A percentile compares a stretch with the other conserved stretches of the same genome.
Evolutionary conservation across 192 early-diverging fungal species (phyloP).

Genomic region (Mortierella antarctica): DNA sequence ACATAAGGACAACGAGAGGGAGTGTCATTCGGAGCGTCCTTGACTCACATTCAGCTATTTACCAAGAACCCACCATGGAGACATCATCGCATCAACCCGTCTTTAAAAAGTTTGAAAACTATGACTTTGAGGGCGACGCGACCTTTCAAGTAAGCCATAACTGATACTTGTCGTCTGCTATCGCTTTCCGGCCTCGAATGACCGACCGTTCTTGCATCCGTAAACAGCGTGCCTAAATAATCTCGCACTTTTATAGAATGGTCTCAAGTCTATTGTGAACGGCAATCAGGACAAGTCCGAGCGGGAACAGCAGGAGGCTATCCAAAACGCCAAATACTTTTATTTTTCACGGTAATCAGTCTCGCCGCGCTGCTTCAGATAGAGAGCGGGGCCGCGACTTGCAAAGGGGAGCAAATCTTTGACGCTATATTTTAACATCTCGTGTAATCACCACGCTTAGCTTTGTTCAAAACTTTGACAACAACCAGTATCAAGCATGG

Average conservation of each 20-base stretch:
- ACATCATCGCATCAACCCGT: constrained; percentile 13
- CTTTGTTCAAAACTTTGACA: constrained; percentile 39
- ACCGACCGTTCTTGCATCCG: neutral
- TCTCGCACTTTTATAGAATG: constrained; percentile 1
- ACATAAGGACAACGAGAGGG: neutral
- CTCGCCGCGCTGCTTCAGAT: neutral
- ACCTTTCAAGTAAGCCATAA: constrained; percentile 39
- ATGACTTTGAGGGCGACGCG: constrained; percentile 37
- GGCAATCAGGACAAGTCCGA: constrained; percentile 23
- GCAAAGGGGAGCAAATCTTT: neutral
- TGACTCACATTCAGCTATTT: neutral
- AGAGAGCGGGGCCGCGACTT: neutral
- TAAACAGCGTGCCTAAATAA: neutral
- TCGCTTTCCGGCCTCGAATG: neutral
- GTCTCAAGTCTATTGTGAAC: constrained; percentile 33
- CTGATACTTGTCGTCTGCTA: neutral
- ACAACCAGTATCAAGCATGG: constrained; percentile 34
- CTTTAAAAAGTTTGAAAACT: constrained; percentile 30
- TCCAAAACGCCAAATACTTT: constrained; percentile 37
- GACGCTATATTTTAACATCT: neutral
- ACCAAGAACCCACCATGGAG: constrained; percentile 2
- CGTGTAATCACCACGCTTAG: constrained; percentile 1
- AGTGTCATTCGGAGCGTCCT: neutral
- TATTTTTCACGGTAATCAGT: constrained; percentile 34
- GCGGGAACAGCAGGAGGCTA: constrained; percentile 34